These are phyloP conservation scores for Lactuca saligna DNA, from an alignment of 129 eudicot species.

Conservation along the genomic window DNA sequence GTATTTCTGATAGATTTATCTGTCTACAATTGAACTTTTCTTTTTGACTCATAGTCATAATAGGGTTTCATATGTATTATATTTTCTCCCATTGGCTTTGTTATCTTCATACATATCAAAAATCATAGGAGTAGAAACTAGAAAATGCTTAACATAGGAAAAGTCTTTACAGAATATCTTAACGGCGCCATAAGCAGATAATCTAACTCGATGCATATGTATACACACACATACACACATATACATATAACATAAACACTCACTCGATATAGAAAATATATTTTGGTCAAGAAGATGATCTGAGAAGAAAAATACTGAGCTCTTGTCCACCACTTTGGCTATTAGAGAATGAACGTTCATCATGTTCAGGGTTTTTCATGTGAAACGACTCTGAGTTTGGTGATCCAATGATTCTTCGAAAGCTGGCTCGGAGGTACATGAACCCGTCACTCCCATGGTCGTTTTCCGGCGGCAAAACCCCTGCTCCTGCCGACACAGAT, in stretches of 20 bases:
- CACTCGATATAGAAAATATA: constrained; percentile 7
- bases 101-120: neutral
- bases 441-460: constrained; percentile 18
- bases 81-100: too few species aligned
- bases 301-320: constrained; percentile 43
- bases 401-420: constrained; percentile 33
- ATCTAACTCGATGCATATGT: constrained; percentile 1
- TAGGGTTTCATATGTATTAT: too few species aligned
- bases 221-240: constrained; percentile 10
- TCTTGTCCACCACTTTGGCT: constrained; percentile 33
- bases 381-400: constrained; percentile 42
- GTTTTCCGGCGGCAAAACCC: constrained; percentile 38
- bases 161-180: neutral
- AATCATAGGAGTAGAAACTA: neutral
- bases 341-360: constrained; percentile 20
- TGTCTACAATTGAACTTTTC: too few species aligned
- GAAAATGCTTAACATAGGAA: neutral
- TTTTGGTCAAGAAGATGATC: constrained; percentile 30
- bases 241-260: neutral
- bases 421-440: constrained; percentile 44
- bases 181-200: neutral
- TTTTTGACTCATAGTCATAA: too few species aligned
- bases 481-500: constrained; percentile 41
- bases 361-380: constrained; percentile 38
- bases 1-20: too few species aligned